A percentile compares a stretch with the other conserved stretches of the same genome.
Evolutionary conservation across 129 eudicot species (phyloP).

Genomic region (Rutidosis leptorrhynchoides): DNA sequence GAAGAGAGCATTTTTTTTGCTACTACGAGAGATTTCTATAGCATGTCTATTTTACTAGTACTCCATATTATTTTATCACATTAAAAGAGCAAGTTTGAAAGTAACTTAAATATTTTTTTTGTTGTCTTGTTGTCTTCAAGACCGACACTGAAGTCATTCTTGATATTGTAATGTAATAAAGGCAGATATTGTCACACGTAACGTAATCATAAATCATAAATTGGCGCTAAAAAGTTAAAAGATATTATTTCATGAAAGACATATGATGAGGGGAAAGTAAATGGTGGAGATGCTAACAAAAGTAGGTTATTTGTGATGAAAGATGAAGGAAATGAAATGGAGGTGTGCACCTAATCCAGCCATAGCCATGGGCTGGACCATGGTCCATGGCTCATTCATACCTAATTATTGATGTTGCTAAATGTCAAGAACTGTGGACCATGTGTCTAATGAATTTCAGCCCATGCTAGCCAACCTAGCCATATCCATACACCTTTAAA

Average conservation of each 20-base stretch:
- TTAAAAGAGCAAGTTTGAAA: background rate
- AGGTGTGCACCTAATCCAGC: constrained; percentile 30
- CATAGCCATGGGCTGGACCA: constrained; percentile 35
- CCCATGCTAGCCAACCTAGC: constrained; percentile 42
- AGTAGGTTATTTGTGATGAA: constrained; percentile 1
- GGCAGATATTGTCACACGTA: constrained; percentile 18
- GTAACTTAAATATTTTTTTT: background rate
- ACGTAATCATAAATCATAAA: constrained; percentile 5
- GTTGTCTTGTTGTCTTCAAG: constrained; percentile 11
- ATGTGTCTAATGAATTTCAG: constrained; percentile 33
- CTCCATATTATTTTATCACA: background rate
- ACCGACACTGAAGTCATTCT: constrained; percentile 1
- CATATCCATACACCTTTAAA: constrained; percentile 18
- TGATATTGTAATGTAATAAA: background rate
- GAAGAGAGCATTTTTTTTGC: too few species aligned
- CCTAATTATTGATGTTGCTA: constrained; percentile 30
- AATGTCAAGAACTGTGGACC: constrained; percentile 41
- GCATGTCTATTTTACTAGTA: too few species aligned
- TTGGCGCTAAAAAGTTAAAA: background rate
- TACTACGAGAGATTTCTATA: too few species aligned
- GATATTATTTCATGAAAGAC: background rate
- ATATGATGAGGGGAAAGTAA: background rate
- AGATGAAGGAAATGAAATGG: background rate
- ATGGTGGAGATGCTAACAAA: constrained; percentile 17
- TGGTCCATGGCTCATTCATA: constrained; percentile 41